Evolutionary conservation across 768 basidiomycete species (phyloP), one percentile per base, ranked within the genome.

Genomic region (Chalciporus pseudorubinellus): DNA sequence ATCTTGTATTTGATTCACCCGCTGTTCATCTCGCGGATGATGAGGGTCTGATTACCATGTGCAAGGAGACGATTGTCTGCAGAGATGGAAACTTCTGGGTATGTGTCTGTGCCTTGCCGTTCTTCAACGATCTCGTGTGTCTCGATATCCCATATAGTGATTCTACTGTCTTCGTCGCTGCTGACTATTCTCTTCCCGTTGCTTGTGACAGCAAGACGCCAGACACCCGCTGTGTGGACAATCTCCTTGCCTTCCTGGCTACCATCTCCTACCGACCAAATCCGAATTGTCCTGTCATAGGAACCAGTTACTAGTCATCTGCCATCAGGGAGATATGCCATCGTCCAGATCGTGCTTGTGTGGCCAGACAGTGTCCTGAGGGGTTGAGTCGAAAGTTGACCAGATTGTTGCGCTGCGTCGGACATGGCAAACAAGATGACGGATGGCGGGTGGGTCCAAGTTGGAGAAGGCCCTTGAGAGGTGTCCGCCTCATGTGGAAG

Each of bases 231-330:
- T 9, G 3, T 8, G 12, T 43, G 34, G 12, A 21, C 11, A 40
- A 49, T 52, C 2, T 34, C 11, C 6, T 5, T 19, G 28, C 46
- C 58, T 29, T 29, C 50, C 33, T 55, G 50, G 14, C 33, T 8
- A 3, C 57, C 57, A 18, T 11, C 46, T 33, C 49, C 50, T 14
- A 56, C 16, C 39, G 52, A 24, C 53, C 50, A 59, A 13, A 52
- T 4, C 8, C 12, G 34, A 1, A 43, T 10, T 12, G 6, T 18
- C 10, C 40, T 24, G 4, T 48, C 29, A 20, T 21, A 0, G 4
- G 13, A 56, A 18, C 46, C 19, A 11, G 46, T 49, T 11, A 45
- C 51, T n/a, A 58, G 38, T 2, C 38, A 56, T 26, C 13, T 38
- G 21, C 56, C 52, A 4, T 45, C 58, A 9, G 22, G 57, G 26